These are phyloP conservation scores for Teunomyces kruisii DNA, from an alignment of 805 yeast genomes.

Conservation along the genomic window DNA sequence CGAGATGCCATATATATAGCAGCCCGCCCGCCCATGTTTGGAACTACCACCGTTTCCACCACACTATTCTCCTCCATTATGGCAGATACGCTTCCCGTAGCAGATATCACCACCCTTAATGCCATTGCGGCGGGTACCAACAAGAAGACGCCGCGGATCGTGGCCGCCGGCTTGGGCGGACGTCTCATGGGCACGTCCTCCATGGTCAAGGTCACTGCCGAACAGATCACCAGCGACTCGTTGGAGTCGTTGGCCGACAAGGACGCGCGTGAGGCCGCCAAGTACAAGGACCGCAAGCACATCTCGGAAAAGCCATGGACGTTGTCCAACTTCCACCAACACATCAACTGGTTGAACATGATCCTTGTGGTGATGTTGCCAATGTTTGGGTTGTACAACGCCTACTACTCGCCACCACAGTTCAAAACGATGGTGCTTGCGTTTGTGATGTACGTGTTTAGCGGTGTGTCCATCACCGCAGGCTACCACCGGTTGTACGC, in stretches of 20 bases:
- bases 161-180: conserved; percentile 77
- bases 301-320: conserved; percentile 84
- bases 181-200: conserved; percentile 78
- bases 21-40: no score
- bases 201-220: conserved; percentile 66
- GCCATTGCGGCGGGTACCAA: conserved; percentile 82
- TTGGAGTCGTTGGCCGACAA: conserved; percentile 41
- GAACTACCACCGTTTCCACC: no score
- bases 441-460: conserved; percentile 50
- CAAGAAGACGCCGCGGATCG: conserved; percentile 67
- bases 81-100: conserved; percentile 25
- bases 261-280: conserved; percentile 38
- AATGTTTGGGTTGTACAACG: conserved; percentile 46
- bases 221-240: conserved; percentile 54
- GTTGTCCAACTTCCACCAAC: conserved; percentile 64
- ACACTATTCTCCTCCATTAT: not conserved
- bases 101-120: conserved; percentile 70
- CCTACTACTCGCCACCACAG: conserved; percentile 49
- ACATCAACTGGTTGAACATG: conserved; percentile 77
- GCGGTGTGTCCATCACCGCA: conserved; percentile 78
- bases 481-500: conserved; percentile 83
- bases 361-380: conserved; percentile 66
- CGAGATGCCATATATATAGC: not conserved
- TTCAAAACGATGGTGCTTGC: conserved; percentile 54
- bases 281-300: conserved; percentile 46